Conservation (phyloP, 78 protist species). For the Chrysochromulina tobinii region DNA sequence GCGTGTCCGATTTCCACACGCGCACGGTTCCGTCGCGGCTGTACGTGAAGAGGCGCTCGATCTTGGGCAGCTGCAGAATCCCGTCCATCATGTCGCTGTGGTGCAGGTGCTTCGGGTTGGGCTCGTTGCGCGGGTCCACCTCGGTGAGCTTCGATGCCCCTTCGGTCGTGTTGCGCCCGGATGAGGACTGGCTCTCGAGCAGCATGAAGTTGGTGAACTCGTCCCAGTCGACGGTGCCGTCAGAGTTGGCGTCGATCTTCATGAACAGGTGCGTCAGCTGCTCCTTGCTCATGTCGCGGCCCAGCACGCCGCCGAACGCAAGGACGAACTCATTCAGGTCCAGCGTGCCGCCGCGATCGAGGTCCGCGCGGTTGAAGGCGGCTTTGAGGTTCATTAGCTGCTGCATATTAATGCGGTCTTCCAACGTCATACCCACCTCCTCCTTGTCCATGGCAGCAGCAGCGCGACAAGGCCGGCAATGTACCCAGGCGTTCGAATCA, state of each 20-base stretch:
- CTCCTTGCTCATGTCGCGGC: neutral
- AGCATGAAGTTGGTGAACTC: neutral
- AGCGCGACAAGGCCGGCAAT: no score
- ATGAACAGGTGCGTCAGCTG: slow-evolving; percentile 10
- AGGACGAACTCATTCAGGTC: slow-evolving; percentile 26
- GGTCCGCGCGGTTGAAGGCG: slow-evolving; percentile 25
- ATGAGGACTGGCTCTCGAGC: neutral
- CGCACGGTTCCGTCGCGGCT: neutral
- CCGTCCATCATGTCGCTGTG: neutral
- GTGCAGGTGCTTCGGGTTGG: neutral
- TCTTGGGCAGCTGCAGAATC: neutral
- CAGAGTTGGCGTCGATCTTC: slow-evolving; percentile 28
- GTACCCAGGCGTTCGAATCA: no score
- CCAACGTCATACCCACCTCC: neutral
- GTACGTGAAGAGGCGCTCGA: neutral
- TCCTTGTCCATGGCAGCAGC: no score
- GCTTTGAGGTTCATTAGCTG: slow-evolving; percentile 35
- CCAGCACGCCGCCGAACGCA: slow-evolving; percentile 23
- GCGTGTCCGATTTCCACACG: neutral
- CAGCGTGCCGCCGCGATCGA: neutral
- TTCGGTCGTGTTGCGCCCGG: neutral
- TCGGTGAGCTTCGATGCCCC: neutral
- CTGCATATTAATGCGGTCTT: slow-evolving; percentile 4
- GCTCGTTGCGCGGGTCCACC: neutral
- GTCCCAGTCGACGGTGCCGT: slow-evolving; percentile 14